Conservation (phyloP, 2,329 filamentous ascomycete genomes). For the Lizonia empirigonia region DNA sequence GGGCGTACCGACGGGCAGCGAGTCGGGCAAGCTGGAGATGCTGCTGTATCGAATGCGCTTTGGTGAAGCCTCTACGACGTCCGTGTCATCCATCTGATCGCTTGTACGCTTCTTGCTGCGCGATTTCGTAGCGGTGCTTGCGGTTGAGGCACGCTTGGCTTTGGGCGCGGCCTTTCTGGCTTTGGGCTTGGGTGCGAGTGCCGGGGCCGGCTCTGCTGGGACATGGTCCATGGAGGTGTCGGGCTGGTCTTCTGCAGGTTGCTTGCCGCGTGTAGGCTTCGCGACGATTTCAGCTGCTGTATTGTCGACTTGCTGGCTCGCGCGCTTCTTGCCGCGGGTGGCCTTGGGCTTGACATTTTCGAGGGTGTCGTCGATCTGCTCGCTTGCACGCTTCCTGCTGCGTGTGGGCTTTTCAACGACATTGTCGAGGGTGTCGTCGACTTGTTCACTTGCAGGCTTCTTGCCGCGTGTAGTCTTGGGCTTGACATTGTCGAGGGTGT, state of each 20-base stretch:
- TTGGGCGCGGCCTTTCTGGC: conserved; percentile 13
- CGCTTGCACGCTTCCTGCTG: conserved; percentile 26
- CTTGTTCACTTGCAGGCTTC: conserved; percentile 22
- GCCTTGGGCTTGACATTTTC: conserved; percentile 14
- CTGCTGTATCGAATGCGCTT: conserved; percentile 29
- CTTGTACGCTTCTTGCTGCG: conserved; percentile 26
- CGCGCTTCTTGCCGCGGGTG: conserved; percentile 26
- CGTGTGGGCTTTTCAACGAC: conserved; percentile 6
- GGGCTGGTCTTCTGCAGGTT: conserved; percentile 21
- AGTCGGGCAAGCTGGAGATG: conserved; percentile 30
- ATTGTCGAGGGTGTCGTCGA: conserved; percentile 7
- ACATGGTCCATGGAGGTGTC: conserved; percentile 3
- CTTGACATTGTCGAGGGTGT: not conserved
- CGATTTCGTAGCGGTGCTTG: conserved; percentile 14
- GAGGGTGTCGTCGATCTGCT: conserved; percentile 17
- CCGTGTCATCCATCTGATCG: conserved; percentile 18
- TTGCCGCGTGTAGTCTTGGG: conserved; percentile 21
- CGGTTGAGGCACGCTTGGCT: conserved; percentile 30
- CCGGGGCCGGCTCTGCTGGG: conserved; percentile 5
- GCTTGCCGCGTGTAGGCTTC: conserved; percentile 22
- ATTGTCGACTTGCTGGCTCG: conserved; percentile 22
- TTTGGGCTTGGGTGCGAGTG: conserved; percentile 5
- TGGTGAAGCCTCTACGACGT: conserved; percentile 6
- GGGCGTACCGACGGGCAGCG: conserved; percentile 29
- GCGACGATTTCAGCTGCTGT: not conserved